Evolutionary conservation across 176 grass and related monocot species (phyloP).

Genomic region (Echinochloa phyllopogon): DNA sequence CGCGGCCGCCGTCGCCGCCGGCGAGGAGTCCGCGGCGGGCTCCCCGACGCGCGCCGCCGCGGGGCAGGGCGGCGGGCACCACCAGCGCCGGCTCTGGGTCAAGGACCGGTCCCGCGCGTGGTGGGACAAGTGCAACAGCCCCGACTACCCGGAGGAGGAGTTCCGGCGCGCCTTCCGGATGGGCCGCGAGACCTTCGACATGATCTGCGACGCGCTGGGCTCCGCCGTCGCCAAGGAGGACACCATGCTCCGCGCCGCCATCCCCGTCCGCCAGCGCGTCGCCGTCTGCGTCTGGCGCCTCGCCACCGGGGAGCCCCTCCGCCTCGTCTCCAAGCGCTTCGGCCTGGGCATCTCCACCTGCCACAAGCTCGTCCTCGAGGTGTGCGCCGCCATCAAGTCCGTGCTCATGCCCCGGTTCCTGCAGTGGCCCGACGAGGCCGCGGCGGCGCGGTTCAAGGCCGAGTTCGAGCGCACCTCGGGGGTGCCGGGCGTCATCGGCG

Average conservation of each 20-base stretch:
- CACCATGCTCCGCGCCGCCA: slow-evolving; percentile 94
- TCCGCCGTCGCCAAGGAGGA: slow-evolving; percentile 91
- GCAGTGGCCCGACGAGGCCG: slow-evolving; percentile 68
- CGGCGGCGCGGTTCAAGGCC: slow-evolving; percentile 50
- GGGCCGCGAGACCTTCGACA: slow-evolving; percentile 79
- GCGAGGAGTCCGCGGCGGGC: neutral
- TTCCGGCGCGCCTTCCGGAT: slow-evolving; percentile 83
- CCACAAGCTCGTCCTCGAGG: slow-evolving; percentile 96
- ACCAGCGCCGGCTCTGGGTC: slow-evolving; percentile 85
- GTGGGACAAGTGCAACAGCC: slow-evolving; percentile 81
- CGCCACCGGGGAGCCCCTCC: slow-evolving; percentile 91
- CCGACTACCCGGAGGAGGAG: slow-evolving; percentile 78
- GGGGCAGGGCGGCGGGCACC: slow-evolving; percentile 20
- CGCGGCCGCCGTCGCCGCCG: neutral
- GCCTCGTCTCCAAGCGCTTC: slow-evolving; percentile 92
- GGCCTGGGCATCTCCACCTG: slow-evolving; percentile 98
- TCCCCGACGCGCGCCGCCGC: neutral
- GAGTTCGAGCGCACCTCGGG: slow-evolving; percentile 60
- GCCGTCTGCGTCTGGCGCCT: slow-evolving; percentile 96
- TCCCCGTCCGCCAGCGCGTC: slow-evolving; percentile 89
- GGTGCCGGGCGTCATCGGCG: slow-evolving; percentile 62
- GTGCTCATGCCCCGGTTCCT: slow-evolving; percentile 91
- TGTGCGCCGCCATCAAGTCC: slow-evolving; percentile 83
- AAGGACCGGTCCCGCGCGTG: slow-evolving; percentile 89
- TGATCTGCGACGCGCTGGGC: slow-evolving; percentile 84